Percentiles rank a stretch among this genome's conserved stretches.
Evolutionary conservation across 768 basidiomycete species (phyloP).

Genomic region (Panellus pusillus): DNA sequence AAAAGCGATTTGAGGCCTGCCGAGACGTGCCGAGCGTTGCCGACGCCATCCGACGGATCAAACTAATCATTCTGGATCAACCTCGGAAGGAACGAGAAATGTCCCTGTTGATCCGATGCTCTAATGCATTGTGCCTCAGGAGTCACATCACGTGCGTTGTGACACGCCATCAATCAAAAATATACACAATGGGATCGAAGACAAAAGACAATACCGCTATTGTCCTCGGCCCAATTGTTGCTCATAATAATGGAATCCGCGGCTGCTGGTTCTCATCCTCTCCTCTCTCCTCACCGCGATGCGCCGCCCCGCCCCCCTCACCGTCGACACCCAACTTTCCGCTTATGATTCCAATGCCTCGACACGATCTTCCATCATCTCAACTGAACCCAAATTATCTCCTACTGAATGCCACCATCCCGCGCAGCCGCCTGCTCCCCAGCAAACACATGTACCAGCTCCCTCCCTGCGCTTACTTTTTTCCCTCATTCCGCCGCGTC

Average conservation of each 20-base stretch:
- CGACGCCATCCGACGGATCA: too few relatives aligned
- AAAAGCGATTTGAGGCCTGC: too few relatives aligned
- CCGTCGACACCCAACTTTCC: slow-evolving; percentile 15
- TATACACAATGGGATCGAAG: too few relatives aligned
- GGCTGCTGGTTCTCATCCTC: background rate
- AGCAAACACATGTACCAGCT: slow-evolving; percentile 25
- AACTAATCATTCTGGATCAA: too few relatives aligned
- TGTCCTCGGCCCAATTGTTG: background rate
- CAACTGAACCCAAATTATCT: slow-evolving; percentile 13
- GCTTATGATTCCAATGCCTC: slow-evolving; percentile 14
- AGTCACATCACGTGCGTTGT: too few relatives aligned
- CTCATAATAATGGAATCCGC: too few relatives aligned
- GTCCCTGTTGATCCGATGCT: too few relatives aligned
- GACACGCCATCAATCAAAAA: too few relatives aligned
- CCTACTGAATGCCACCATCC: slow-evolving; percentile 16
- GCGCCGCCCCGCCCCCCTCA: slow-evolving; percentile 12
- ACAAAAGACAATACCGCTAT: background rate
- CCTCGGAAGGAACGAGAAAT: too few relatives aligned
- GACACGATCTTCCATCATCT: slow-evolving; percentile 15
- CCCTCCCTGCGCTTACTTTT: slow-evolving; percentile 69
- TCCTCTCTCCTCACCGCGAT: slow-evolving; percentile 17
- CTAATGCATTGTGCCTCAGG: too few relatives aligned
- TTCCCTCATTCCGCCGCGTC: slow-evolving; percentile 57
- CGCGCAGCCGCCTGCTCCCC: background rate
- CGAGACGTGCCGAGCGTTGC: too few relatives aligned